A percentile compares a stretch with the other conserved stretches of the same genome.
These are phyloP conservation scores for Isoetes taiwanensis DNA, from an alignment of 75 land plant genomes.

Conservation along the genomic window DNA sequence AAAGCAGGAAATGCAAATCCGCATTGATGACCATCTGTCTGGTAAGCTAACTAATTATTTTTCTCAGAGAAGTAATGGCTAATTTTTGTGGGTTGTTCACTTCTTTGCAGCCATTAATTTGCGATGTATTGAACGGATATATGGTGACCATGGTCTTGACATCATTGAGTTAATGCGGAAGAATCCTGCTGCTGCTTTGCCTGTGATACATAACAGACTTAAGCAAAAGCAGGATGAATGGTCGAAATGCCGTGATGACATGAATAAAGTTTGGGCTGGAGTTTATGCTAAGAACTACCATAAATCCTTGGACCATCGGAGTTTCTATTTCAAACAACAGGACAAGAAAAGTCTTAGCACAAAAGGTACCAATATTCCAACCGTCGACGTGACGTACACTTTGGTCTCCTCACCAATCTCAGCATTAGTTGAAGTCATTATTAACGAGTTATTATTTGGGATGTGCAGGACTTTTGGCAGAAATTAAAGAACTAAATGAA, in stretches of 20 bases:
- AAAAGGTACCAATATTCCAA: constrained; percentile 39
- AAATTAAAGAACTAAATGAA: constrained; percentile 82
- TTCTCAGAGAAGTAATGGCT: background rate
- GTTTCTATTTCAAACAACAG: constrained; percentile 95
- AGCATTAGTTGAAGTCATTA: background rate
- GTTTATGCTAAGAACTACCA: constrained; percentile 85
- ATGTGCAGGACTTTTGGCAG: constrained; percentile 50
- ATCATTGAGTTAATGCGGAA: constrained; percentile 68
- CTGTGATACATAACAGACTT: constrained; percentile 68
- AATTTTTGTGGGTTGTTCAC: background rate
- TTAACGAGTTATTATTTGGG: background rate
- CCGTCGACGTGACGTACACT: no score
- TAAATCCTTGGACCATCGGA: constrained; percentile 92
- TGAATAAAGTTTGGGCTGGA: constrained; percentile 97
- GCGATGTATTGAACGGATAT: constrained; percentile 81
- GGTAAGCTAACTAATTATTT: constrained; percentile 17
- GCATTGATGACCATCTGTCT: constrained; percentile 56
- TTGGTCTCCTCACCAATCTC: background rate
- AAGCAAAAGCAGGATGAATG: constrained; percentile 94
- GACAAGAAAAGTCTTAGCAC: constrained; percentile 76
- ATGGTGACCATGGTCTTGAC: constrained; percentile 95
- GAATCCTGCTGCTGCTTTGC: constrained; percentile 54
- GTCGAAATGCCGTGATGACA: constrained; percentile 67
- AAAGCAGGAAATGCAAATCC: constrained; percentile 41
- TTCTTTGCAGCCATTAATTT: constrained; percentile 42